Conservation (phyloP, 2,329 filamentous ascomycete genomes). For the Cladosporium austrohemisphaericum region DNA sequence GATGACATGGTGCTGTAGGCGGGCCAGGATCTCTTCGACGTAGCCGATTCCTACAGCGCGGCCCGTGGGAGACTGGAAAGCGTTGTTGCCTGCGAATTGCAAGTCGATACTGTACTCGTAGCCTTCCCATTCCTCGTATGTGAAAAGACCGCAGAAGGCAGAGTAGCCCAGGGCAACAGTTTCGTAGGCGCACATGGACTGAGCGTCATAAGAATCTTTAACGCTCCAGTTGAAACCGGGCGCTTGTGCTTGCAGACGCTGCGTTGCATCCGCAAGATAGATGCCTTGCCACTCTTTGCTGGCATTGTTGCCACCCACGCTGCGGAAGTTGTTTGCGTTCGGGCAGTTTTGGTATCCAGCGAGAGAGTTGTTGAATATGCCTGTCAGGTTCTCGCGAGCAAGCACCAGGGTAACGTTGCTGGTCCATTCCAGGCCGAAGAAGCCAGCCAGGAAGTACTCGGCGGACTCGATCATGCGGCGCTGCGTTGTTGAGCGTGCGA, state of each 20-base stretch:
- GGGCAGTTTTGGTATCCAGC: slow-evolving; percentile 65
- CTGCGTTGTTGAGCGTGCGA: slow-evolving; percentile 71
- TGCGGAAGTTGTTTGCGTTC: slow-evolving; percentile 52
- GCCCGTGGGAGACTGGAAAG: slow-evolving; percentile 62
- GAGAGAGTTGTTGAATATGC: slow-evolving; percentile 61
- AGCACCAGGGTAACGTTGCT: slow-evolving; percentile 50
- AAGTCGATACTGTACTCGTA: slow-evolving; percentile 71
- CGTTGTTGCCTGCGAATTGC: slow-evolving; percentile 55
- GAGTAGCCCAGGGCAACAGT: slow-evolving; percentile 73
- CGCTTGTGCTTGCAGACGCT: slow-evolving; percentile 50
- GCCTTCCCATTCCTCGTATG: slow-evolving; percentile 67
- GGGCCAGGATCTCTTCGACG: slow-evolving; percentile 68
- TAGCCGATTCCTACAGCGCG: slow-evolving; percentile 71
- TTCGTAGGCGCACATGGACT: slow-evolving; percentile 73
- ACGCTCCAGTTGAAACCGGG: slow-evolving; percentile 56
- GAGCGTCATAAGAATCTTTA: slow-evolving; percentile 62
- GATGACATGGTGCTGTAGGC: slow-evolving; percentile 60
- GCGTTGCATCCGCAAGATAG: slow-evolving; percentile 63
- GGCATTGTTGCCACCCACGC: slow-evolving; percentile 52
- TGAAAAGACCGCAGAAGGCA: slow-evolving; percentile 70
- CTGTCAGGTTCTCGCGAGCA: slow-evolving; percentile 57
- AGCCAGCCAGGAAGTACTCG: slow-evolving; percentile 74
- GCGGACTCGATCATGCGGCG: slow-evolving; percentile 73
- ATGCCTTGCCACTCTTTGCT: slow-evolving; percentile 57
- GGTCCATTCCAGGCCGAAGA: slow-evolving; percentile 72